Conservation (phyloP, 1,284 basidiomycete genomes). For the Lentinula novae-zelandiae region DNA sequence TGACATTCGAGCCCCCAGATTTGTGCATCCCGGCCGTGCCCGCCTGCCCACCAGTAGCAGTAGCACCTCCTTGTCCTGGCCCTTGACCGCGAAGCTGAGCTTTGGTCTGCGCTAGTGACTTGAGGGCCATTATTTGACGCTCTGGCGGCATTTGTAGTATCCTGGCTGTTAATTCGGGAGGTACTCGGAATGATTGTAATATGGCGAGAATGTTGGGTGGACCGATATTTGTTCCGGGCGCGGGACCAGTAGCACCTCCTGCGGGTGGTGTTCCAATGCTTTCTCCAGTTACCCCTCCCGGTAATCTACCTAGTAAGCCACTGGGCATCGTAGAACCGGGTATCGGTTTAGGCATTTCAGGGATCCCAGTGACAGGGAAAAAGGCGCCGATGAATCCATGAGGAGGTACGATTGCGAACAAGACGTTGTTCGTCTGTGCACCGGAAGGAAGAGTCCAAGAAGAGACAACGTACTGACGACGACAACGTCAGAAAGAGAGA, state of each 20-base stretch:
- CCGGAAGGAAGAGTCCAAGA: slow-evolving; percentile 50
- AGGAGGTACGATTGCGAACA: slow-evolving; percentile 44
- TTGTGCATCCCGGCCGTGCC: slow-evolving; percentile 16
- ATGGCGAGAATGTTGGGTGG: slow-evolving; percentile 3
- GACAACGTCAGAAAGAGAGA: neutral
- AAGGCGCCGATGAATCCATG: slow-evolving; percentile 42
- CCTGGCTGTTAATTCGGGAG: neutral
- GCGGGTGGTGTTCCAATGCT: neutral
- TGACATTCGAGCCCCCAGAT: slow-evolving; percentile 10
- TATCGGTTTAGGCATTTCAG: slow-evolving; percentile 38
- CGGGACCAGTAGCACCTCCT: neutral
- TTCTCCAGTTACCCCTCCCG: neutral
- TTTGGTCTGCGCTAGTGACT: neutral
- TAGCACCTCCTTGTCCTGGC: neutral
- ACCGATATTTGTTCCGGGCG: neutral
- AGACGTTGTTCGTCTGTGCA: slow-evolving; percentile 38
- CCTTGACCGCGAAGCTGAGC: neutral
- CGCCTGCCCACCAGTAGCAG: neutral
- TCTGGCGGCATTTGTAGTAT: slow-evolving; percentile 5
- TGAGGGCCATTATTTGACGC: neutral
- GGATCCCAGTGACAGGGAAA: slow-evolving; percentile 55
- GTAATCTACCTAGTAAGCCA: slow-evolving; percentile 5
- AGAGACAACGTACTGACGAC: slow-evolving; percentile 48
- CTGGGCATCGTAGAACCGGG: slow-evolving; percentile 2
- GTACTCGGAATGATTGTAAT: neutral